Evolutionary conservation across 805 yeast genomes (phyloP).

Genomic region (Saturnispora sekii): DNA sequence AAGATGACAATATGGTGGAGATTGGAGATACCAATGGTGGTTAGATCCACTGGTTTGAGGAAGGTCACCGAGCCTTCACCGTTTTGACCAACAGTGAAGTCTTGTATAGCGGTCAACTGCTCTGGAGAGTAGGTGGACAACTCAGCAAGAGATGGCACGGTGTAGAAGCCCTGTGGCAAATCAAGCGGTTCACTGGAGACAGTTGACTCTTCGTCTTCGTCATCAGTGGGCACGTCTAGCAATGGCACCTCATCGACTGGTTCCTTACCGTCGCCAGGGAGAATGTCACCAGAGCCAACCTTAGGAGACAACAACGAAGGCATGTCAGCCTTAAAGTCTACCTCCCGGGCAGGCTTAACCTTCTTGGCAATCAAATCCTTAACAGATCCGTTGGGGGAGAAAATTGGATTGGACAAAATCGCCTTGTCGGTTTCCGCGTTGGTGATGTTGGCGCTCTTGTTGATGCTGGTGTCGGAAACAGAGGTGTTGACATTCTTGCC

Average conservation of each 20-base stretch:
- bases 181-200: neutral
- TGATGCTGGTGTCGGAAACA: slow-evolving; percentile 14
- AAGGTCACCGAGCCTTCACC: slow-evolving; percentile 74
- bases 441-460: slow-evolving; percentile 14
- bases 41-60: slow-evolving; percentile 72
- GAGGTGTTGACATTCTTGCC: slow-evolving; percentile 16
- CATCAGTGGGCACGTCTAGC: slow-evolving; percentile 2
- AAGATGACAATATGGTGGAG: slow-evolving; percentile 60
- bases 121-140: slow-evolving; percentile 49
- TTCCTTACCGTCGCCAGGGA: slow-evolving; percentile 1
- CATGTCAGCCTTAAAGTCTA: slow-evolving; percentile 24
- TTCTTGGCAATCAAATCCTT: slow-evolving; percentile 47
- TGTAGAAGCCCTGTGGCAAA: slow-evolving; percentile 70
- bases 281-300: neutral
- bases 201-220: neutral
- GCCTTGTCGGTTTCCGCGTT: slow-evolving; percentile 48
- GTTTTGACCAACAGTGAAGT: slow-evolving; percentile 69
- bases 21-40: slow-evolving; percentile 53
- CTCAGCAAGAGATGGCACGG: slow-evolving; percentile 63
- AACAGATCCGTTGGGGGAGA: slow-evolving; percentile 50
- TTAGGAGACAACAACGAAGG: slow-evolving; percentile 1
- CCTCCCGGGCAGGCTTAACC: slow-evolving; percentile 21
- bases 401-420: slow-evolving; percentile 60
- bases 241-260: slow-evolving; percentile 1
- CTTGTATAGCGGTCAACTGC: slow-evolving; percentile 52